Percentiles rank a stretch among this genome's conserved stretches.
phyloP scores from a whole-genome alignment of 2,329 filamentous ascomycete genomes.

The Colletotrichum sp. region DNA sequence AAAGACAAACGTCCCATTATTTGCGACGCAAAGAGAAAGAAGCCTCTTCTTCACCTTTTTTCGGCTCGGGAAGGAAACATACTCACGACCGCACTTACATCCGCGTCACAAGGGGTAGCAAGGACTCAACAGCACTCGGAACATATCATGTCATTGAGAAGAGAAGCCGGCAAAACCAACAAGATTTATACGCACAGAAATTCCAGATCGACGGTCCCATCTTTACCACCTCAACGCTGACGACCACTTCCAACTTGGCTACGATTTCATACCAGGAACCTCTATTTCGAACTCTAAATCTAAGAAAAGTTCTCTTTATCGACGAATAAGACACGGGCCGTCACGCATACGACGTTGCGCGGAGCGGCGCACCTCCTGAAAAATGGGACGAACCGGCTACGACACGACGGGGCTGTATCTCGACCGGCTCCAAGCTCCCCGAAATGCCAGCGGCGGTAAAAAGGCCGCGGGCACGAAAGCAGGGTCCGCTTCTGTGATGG shows the following conservation, averaged over 20 bases:
- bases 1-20: neutral
- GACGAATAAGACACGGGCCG: neutral
- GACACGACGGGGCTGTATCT: constrained; percentile 4
- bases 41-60: neutral
- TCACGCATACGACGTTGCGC: neutral
- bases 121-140: neutral
- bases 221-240: constrained; percentile 4
- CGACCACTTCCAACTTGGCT: neutral
- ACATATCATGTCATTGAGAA: constrained; percentile 17
- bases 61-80: neutral
- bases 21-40: neutral
- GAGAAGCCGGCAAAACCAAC: neutral
- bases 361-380: neutral
- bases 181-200: neutral
- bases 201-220: neutral
- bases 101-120: neutral
- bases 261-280: neutral
- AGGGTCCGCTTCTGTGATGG: neutral
- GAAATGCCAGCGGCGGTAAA: neutral
- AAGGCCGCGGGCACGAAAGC: neutral
- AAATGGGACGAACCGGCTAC: constrained; percentile 21
- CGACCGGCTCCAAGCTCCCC: neutral
- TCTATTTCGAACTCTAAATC: neutral
- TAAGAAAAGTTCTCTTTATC: accelerated
- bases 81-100: neutral